Base-by-base conservation (phyloP, 768 basidiomycete genomes). In the Russula compacta region DNA sequence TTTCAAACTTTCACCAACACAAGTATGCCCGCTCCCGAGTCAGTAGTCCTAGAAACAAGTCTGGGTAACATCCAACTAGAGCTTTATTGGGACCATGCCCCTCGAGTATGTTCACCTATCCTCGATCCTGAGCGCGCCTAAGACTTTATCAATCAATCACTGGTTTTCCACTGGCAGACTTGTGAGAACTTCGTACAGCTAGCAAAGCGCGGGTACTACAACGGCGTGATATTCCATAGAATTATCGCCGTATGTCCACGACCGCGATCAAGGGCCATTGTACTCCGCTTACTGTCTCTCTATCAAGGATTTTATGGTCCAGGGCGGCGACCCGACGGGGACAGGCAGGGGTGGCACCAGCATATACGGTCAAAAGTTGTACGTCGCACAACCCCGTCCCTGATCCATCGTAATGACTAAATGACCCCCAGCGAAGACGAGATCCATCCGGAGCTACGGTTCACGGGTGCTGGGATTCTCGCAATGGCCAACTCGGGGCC, bases 401-500 rank as follows among this genome's bases (percentile, higher is more conserved):
- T 15, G 12, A 10, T 5, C 6, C 39, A 5, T 42, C 19, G 21
- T 29, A 32, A 32, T 47, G 17, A 17, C 14, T 42, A n/a, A 32
- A 12, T 35, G n/a, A 51, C 12, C n/a, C 46, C 2, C 69, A 92
- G 92, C 67, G 85, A 91, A 72, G 94, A 97, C 72, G 94, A 97
- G 70, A 83, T 98, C 54, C 83, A 92, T 67, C 86, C 91, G 1
- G 94, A 97, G 14, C 74, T 98, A 67, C 79, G 94, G 51, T 98
- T 98, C 76, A 94, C 93, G 2, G 95, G 95, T 17, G 94, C 95
- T 46, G 95, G 95, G 21, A 94, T 98, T 60, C 83, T 98, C 29
- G 93, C 92, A 9, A 92, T 93, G 91, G 97, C 97, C 39, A 99
- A 99, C 74, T 92, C 95, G 48, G 95, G 95, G 11, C 89, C 89